Percentiles rank a stretch among this genome's conserved stretches.
These are phyloP conservation scores for Mentha longifolia DNA, from an alignment of 257 asterid species.

Conservation along the genomic window DNA sequence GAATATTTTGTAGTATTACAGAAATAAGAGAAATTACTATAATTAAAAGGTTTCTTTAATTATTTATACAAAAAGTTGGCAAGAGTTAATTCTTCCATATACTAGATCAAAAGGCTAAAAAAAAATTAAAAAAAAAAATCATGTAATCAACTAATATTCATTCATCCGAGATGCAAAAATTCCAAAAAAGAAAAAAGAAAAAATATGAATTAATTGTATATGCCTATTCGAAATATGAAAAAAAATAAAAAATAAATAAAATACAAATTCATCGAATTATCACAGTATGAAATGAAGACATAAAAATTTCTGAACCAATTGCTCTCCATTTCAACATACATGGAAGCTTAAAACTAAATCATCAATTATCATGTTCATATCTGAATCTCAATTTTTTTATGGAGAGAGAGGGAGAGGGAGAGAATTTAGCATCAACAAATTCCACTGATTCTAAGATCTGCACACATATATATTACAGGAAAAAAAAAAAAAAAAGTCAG, in stretches of 20 bases:
- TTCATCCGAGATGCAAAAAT: too few species aligned
- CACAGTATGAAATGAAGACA: neutral
- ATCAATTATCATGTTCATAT: too few species aligned
- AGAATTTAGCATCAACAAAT: conserved; percentile 17
- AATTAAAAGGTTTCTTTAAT: too few species aligned
- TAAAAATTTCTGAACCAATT: neutral
- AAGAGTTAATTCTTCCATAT: neutral
- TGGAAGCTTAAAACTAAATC: neutral
- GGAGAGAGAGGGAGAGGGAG: neutral
- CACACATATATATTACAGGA: conserved; percentile 33
- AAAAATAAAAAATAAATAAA: too few species aligned
- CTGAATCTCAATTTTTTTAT: neutral
- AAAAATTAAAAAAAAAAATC: neutral
- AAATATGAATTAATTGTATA: too few species aligned
- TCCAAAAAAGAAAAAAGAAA: neutral
- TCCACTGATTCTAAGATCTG: conserved; percentile 18
- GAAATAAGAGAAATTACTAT: too few species aligned
- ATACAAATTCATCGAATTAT: neutral
- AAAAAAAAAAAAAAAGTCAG: neutral
- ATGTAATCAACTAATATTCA: neutral
- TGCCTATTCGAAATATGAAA: neutral
- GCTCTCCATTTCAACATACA: neutral
- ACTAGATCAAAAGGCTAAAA: neutral
- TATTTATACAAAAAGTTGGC: neutral
- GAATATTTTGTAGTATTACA: too few species aligned